Percentiles rank a stretch among this genome's conserved stretches.
Evolutionary conservation across 306 rosid genomes (phyloP).

Genomic region (Geum urbanum): DNA sequence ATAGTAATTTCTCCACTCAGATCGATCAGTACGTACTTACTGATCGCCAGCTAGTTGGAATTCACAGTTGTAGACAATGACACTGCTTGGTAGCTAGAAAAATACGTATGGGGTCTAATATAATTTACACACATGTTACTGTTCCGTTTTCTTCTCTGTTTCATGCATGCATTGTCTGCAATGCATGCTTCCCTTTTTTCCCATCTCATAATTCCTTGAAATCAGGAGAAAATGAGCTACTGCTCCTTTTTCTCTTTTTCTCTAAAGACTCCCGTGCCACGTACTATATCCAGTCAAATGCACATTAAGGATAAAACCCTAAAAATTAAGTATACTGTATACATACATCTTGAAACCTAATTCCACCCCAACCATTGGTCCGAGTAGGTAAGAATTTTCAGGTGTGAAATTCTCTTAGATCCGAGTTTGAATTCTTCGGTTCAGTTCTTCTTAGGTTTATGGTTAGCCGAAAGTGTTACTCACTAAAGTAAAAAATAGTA

Average conservation of each 20-base stretch:
- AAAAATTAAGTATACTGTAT: no score
- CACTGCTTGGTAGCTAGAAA: background rate
- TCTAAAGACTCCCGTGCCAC: background rate
- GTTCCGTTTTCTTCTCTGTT: background rate
- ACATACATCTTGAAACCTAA: no score
- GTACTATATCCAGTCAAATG: no score
- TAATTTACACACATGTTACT: background rate
- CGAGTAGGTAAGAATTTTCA: no score
- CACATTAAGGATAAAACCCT: no score
- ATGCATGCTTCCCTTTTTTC: background rate
- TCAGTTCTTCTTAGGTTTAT: no score
- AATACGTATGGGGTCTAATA: background rate
- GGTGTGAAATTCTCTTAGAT: no score
- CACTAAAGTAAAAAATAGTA: no score
- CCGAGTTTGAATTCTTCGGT: no score
- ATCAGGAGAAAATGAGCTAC: background rate
- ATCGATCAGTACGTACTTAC: background rate
- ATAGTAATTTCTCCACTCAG: background rate
- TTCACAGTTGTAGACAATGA: background rate
- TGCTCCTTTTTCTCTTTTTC: background rate
- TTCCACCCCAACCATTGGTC: no score
- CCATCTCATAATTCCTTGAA: constrained; percentile 4
- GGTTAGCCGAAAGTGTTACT: no score
- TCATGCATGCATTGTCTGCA: constrained; percentile 4
- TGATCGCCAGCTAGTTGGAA: background rate